These are phyloP conservation scores for Rhododendron griersonianum DNA, from an alignment of 148 eudicot species.

Conservation along the genomic window DNA sequence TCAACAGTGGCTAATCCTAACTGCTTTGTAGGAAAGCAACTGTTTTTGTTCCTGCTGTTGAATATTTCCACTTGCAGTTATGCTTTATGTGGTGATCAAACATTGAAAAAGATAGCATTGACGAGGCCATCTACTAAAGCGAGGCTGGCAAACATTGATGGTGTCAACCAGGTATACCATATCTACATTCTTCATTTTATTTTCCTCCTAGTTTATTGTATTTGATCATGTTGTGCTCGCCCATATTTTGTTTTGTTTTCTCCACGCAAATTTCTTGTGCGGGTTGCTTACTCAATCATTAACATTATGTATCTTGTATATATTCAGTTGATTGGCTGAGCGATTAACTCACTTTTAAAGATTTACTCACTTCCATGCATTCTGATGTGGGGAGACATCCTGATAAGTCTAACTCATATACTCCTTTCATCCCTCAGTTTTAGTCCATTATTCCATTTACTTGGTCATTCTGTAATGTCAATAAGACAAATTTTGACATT, in stretches of 20 bases:
- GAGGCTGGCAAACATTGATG: constrained; percentile 82
- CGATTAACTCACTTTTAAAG: neutral
- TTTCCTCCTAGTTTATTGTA: neutral
- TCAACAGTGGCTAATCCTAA: neutral
- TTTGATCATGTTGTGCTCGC: neutral
- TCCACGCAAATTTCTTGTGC: neutral
- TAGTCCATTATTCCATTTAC: neutral
- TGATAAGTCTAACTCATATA: neutral
- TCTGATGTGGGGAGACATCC: neutral
- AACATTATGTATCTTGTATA: neutral
- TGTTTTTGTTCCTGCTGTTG: constrained; percentile 7
- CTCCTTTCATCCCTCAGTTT: neutral
- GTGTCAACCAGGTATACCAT: constrained; percentile 74
- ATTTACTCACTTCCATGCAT: neutral
- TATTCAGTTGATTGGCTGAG: neutral
- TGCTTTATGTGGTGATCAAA: constrained; percentile 83
- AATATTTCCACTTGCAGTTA: constrained; percentile 45
- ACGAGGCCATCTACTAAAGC: constrained; percentile 80
- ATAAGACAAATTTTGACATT: neutral
- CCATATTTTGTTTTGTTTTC: neutral
- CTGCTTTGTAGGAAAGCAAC: neutral
- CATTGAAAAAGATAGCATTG: constrained; percentile 60
- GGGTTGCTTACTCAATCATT: neutral
- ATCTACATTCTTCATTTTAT: neutral
- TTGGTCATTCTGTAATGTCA: neutral